Evolutionary conservation across 306 rosid genomes (phyloP), one percentile per base, ranked within the genome.

Genomic region (Citrullus amarus): DNA sequence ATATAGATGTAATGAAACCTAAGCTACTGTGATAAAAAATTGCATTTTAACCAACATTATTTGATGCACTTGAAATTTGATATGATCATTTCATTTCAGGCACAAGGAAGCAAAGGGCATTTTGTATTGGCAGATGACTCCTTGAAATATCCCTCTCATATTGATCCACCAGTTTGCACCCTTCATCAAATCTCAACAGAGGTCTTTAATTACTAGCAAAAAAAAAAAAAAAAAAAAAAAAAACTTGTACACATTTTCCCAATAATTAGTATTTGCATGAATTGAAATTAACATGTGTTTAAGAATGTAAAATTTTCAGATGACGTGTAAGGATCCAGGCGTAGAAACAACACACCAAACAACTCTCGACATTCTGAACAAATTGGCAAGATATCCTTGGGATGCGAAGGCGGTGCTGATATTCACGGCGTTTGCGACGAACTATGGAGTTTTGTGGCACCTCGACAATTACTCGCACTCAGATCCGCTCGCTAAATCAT

Each of bases 251-350:
- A 51, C 4, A 16, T 25, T 22, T 5, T 17, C 18, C 11, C 60
- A 25, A 25, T 25, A 55, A 55, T 53, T 53, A 17, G 57, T 16
- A 53, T 53, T 25, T 48, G 54, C 3, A 48, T 48, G n/a, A 4
- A 51, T 51, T 55, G 25, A 18, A 60, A 15, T 8, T 53, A 53
- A 16, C 14, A 9, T 48, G 17, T 6, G 57, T 16, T 13, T 16
- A 53, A 2, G 8, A 53, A 53, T 41, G 17, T 68, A 12, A n/a
- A 43, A 8, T 7, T 53, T 22, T 48, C 41, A 72, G 77, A 22
- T 72, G 59, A n/a, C 8, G 50, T 72, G 77, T 17, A 72, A 72
- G 77, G 60, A 41, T 72, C 60, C 77, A 14, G 77, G 77, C 16
- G 54, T 50, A 15, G 77, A 72, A 48, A 72, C 6, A 72, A 41